Evolutionary conservation across 129 eudicot genomes (phyloP).

Genomic region (Pulicaria dysenterica): DNA sequence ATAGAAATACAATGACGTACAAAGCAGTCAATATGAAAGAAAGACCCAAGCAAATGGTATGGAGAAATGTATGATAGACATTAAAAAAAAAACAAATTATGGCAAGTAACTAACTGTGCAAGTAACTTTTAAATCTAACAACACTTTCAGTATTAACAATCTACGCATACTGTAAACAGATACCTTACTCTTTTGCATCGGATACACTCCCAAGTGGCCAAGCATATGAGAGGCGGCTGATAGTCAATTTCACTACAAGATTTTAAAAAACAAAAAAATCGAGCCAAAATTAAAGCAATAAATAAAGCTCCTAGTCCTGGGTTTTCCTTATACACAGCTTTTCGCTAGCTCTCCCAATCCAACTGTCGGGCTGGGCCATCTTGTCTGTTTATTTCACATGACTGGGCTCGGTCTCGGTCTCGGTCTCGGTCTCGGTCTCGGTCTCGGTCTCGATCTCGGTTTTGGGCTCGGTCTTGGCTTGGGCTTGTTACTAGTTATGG

Average conservation of each 20-base stretch:
- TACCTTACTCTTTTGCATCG: background rate
- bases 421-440: background rate
- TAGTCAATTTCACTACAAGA: background rate
- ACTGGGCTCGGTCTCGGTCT: background rate
- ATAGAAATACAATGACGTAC: too few species aligned
- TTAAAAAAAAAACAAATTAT: background rate
- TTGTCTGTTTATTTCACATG: background rate
- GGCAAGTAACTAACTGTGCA: background rate
- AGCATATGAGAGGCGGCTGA: background rate
- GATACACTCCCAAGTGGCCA: background rate
- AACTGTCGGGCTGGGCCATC: conserved; percentile 2
- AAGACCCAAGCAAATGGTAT: too few species aligned
- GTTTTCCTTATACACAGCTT: conserved; percentile 6
- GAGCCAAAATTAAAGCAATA: background rate
- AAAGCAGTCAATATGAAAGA: too few species aligned
- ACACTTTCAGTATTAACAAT: too few species aligned
- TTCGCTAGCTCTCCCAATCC: background rate
- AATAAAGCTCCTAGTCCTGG: background rate
- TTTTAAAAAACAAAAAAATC: background rate
- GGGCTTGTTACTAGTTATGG: conserved; percentile 17
- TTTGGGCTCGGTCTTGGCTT: too few species aligned
- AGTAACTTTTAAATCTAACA: background rate
- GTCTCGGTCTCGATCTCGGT: background rate
- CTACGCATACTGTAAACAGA: background rate
- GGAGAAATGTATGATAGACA: background rate